These are phyloP conservation scores for Macaranga tanarius DNA, from an alignment of 441 rosid genomes.

Conservation along the genomic window DNA sequence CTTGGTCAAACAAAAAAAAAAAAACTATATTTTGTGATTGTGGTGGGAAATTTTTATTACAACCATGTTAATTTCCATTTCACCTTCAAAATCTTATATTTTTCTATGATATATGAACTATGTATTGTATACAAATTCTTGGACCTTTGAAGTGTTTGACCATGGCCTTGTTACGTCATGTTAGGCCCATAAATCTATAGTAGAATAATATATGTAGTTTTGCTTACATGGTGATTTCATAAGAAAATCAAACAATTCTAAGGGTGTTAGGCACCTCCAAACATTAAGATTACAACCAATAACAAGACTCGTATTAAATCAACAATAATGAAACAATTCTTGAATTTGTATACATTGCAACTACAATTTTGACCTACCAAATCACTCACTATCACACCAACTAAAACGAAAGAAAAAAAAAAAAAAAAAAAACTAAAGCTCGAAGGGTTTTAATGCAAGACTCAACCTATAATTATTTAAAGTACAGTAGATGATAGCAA, in stretches of 20 bases:
- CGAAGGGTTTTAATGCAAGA: background rate
- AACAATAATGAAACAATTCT: background rate
- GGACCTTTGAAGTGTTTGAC: background rate
- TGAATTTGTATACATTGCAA: background rate
- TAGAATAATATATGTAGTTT: background rate
- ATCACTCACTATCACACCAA: background rate
- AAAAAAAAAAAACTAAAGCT: background rate
- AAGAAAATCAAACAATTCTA: background rate
- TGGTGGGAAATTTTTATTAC: too few relatives aligned
- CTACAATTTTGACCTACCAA: background rate
- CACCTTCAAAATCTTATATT: too few relatives aligned
- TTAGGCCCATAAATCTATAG: background rate
- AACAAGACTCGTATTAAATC: background rate
- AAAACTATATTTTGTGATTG: too few relatives aligned
- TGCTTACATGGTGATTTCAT: background rate
- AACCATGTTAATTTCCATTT: too few relatives aligned
- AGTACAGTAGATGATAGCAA: background rate
- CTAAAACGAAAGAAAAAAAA: background rate
- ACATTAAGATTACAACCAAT: background rate
- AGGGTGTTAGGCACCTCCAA: constrained; percentile 1
- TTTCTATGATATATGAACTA: too few relatives aligned
- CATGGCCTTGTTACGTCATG: background rate
- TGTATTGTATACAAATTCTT: background rate
- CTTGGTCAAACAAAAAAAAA: too few relatives aligned
- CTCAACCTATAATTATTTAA: background rate